Base-by-base conservation (phyloP, 2,329 filamentous ascomycete species). In the Fusarium zealandicum region DNA sequence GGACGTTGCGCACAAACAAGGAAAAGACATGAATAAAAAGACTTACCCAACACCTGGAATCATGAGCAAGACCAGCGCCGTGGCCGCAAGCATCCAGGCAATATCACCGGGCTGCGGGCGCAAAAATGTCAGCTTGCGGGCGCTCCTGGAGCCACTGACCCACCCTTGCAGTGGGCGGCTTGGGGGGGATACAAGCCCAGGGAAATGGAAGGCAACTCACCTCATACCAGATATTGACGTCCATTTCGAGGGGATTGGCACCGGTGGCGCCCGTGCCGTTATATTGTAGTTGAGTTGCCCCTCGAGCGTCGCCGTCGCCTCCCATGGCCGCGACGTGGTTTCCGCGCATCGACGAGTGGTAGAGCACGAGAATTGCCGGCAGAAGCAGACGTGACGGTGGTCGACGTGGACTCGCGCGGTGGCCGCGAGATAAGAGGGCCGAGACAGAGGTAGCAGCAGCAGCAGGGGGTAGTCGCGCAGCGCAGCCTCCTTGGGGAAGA, bases 1-100 rank as follows among this genome's bases (percentile, higher is more conserved):
- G n/a, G n/a, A n/a, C n/a, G n/a, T n/a, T n/a, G n/a, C n/a, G n/a
- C n/a, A n/a, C n/a, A n/a, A n/a, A n/a, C n/a, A n/a, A n/a, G n/a
- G n/a, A n/a, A n/a, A n/a, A n/a, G n/a, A n/a, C n/a, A n/a, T n/a
- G 22, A 25, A 44, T 39, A 38, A 36, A 44, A 49, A 37, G 55
- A 75, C 80, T 71, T 74, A 83, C 69, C 90, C 92, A 66, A 96
- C 91, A 64, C 92, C 92, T 3, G 92, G 92, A 76, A 96, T 92
- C 92, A 96, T 96, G 66, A 96, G 85, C 66, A 96, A 78, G 45
- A 96, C 92, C 46, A 96, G 82, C 6, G 90, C 92, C 2, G 91
- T 92, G 22, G 90, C 82, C 16, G 85, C 89, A 65, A 96, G 85
- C 76, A 96, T 86, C 89, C 90, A 96, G 50, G 86, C 88, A 61